Conservation (phyloP, 148 eudicot genomes). For the Nyssa sinensis region DNA sequence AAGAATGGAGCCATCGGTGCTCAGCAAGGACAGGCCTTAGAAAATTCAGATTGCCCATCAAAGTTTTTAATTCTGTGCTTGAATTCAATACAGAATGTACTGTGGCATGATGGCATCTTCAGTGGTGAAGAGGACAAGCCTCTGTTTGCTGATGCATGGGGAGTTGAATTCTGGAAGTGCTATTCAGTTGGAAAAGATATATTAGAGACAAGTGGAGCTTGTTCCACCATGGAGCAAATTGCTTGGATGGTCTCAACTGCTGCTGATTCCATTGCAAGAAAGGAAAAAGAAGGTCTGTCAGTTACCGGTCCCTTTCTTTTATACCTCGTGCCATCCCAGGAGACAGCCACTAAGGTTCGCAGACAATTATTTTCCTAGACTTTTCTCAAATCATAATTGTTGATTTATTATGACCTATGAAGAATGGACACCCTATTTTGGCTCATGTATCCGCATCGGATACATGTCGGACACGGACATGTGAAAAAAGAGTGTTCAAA, state of each 20-base stretch:
- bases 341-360: slow-evolving; percentile 67
- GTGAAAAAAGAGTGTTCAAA: too few species aligned
- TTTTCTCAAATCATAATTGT: too few species aligned
- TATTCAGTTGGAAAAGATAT: slow-evolving; percentile 58
- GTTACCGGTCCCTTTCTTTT: slow-evolving; percentile 55
- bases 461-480: too few species aligned
- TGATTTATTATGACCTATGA: too few species aligned
- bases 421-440: too few species aligned
- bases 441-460: too few species aligned
- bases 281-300: slow-evolving; percentile 67
- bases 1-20: slow-evolving; percentile 11
- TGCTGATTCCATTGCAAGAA: slow-evolving; percentile 68
- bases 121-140: slow-evolving; percentile 37
- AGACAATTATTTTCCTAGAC: not conserved
- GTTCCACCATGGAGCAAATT: slow-evolving; percentile 63
- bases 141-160: slow-evolving; percentile 63
- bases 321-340: slow-evolving; percentile 87
- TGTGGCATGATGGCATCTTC: slow-evolving; percentile 34
- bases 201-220: slow-evolving; percentile 51
- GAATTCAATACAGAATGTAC: slow-evolving; percentile 52
- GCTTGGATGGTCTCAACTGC: slow-evolving; percentile 89
- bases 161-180: slow-evolving; percentile 75
- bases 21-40: slow-evolving; percentile 2
- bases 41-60: slow-evolving; percentile 53
- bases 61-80: slow-evolving; percentile 70